Evolutionary conservation across 192 early-diverging fungal species (phyloP).

Genomic region (Chytriomyces sp.): DNA sequence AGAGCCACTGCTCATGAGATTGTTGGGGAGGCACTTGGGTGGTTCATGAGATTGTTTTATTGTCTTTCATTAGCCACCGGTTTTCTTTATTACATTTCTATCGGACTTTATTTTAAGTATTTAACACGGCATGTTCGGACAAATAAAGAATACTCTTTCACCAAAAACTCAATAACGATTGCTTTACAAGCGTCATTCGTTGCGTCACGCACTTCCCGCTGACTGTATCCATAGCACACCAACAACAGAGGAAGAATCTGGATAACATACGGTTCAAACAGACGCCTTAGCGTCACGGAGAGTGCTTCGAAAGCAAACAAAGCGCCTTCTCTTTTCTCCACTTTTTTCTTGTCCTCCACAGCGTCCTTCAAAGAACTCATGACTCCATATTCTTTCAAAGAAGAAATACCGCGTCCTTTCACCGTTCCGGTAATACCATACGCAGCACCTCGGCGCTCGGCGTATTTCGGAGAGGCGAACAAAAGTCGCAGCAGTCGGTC

Average conservation of each 20-base stretch:
- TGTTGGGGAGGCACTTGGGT: too few species aligned
- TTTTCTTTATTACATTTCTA: too few species aligned
- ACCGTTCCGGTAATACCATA: slow-evolving; percentile 94
- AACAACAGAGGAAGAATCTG: slow-evolving; percentile 90
- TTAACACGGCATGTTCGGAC: too few species aligned
- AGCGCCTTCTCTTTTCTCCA: slow-evolving; percentile 86
- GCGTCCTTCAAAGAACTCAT: slow-evolving; percentile 82
- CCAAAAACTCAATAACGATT: too few species aligned
- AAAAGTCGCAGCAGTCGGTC: slow-evolving; percentile 70
- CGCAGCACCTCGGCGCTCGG: slow-evolving; percentile 87
- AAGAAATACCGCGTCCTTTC: slow-evolving; percentile 86
- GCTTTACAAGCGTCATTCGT: slow-evolving; percentile 84
- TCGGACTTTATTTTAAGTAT: too few species aligned
- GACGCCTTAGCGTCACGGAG: slow-evolving; percentile 78
- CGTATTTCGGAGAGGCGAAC: slow-evolving; percentile 79
- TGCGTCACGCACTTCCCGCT: slow-evolving; percentile 86
- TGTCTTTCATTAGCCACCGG: too few species aligned
- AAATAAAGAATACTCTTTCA: too few species aligned
- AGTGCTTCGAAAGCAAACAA: slow-evolving; percentile 93
- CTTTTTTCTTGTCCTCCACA: slow-evolving; percentile 77
- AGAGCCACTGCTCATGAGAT: too few species aligned
- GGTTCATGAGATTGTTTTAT: too few species aligned
- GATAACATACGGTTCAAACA: slow-evolving; percentile 97
- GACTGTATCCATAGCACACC: slow-evolving; percentile 83
- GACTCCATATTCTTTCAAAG: slow-evolving; percentile 83